Conservation (phyloP, 176 grass and related monocot genomes). For the Zizania latifolia region DNA sequence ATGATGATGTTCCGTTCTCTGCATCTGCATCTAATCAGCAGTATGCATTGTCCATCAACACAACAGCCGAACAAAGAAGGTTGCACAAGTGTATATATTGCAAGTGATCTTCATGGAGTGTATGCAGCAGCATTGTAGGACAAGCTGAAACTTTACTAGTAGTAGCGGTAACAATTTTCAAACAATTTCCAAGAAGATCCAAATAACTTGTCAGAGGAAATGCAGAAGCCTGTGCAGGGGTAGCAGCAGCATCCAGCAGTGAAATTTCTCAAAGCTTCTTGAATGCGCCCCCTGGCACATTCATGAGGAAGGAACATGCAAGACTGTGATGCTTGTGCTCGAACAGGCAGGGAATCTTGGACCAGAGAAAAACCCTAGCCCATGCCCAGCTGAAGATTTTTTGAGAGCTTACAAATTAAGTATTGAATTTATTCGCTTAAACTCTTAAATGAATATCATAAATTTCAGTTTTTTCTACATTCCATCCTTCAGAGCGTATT, state of each 20-base stretch:
- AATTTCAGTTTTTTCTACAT: too few species aligned
- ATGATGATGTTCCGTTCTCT: too few species aligned
- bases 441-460: too few species aligned
- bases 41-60: not conserved
- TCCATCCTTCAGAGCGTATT: too few species aligned
- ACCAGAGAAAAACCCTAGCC: not conserved
- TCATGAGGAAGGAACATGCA: not conserved
- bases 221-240: not conserved
- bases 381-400: not conserved
- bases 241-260: not conserved
- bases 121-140: not conserved
- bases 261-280: not conserved
- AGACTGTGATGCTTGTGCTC: not conserved
- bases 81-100: not conserved
- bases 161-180: not conserved
- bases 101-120: not conserved
- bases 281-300: too few species aligned
- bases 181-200: not conserved
- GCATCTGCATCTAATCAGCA: not conserved
- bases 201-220: not conserved
- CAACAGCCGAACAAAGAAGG: not conserved
- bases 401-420: too few species aligned
- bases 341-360: conserved; percentile 12
- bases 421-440: too few species aligned
- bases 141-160: too few species aligned